phyloP scores from a whole-genome alignment of 2,329 filamentous ascomycete species.

The Colletotrichum musae region DNA sequence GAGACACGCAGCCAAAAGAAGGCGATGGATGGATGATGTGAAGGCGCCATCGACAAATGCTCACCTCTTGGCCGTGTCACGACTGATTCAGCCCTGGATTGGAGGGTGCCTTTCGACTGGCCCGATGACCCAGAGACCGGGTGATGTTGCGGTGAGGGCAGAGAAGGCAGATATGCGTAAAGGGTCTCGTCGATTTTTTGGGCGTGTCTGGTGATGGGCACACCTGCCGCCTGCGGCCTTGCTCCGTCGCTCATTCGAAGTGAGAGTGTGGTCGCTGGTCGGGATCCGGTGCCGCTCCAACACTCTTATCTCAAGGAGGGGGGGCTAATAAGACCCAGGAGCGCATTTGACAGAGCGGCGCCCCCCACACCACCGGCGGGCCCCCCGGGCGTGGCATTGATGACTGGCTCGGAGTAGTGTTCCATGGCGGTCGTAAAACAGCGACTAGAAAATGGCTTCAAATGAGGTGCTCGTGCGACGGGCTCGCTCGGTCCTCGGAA shows the following conservation, averaged over 20 bases:
- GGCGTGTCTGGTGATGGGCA: slow-evolving; percentile 39
- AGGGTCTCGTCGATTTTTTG: slow-evolving; percentile 19
- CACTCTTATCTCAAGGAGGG: slow-evolving; percentile 34
- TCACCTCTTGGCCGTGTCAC: no score
- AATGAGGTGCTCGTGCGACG: slow-evolving; percentile 15
- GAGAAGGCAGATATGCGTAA: slow-evolving; percentile 32
- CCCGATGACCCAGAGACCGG: slow-evolving; percentile 20
- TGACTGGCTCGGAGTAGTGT: slow-evolving; percentile 18
- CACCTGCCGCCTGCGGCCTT: slow-evolving; percentile 22
- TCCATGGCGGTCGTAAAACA: slow-evolving; percentile 23
- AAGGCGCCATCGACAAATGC: neutral
- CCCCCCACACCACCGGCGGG: slow-evolving; percentile 32
- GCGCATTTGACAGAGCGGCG: slow-evolving; percentile 12
- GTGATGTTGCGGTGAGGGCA: slow-evolving; percentile 32
- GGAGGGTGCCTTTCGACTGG: slow-evolving; percentile 13
- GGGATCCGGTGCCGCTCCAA: slow-evolving; percentile 34
- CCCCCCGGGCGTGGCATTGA: slow-evolving; percentile 15
- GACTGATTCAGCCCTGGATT: neutral
- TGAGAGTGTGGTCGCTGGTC: slow-evolving; percentile 7
- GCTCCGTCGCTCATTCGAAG: neutral
- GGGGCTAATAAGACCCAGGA: neutral
- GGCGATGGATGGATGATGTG: neutral
- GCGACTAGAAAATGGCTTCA: slow-evolving; percentile 10
- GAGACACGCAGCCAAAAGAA: slow-evolving; percentile 12
- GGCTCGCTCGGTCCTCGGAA: slow-evolving; percentile 20